A percentile compares a stretch with the other conserved stretches of the same genome.
Evolutionary conservation across 2,329 filamentous ascomycete genomes (phyloP).

Genomic region (Botrytis squamosa): DNA sequence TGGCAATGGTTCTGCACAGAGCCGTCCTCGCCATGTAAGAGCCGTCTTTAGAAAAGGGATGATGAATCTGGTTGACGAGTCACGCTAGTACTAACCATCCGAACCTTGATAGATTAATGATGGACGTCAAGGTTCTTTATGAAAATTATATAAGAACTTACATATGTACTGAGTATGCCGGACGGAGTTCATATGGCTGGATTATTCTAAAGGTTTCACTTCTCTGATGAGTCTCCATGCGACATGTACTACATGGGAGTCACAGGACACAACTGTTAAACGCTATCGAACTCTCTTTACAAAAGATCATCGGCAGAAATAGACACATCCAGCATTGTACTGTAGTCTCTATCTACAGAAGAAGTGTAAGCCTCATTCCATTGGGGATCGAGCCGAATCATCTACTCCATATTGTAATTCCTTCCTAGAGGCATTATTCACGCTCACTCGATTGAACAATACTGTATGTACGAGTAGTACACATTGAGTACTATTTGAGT

Average conservation of each 20-base stretch:
- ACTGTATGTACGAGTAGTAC: not conserved
- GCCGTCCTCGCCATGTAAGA: not conserved
- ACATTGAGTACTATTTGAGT: not conserved
- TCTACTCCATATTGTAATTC: not conserved
- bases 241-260: not conserved
- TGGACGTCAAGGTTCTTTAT: conserved; percentile 1
- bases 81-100: not conserved
- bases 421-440: not conserved
- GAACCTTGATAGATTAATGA: not conserved
- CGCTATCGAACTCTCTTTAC: not conserved
- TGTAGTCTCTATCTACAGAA: not conserved
- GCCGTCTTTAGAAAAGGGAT: conserved; percentile 1
- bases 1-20: not conserved
- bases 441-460: not conserved
- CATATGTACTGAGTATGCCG: not conserved
- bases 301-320: not conserved
- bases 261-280: not conserved
- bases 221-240: not conserved
- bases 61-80: not conserved
- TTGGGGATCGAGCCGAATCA: not conserved
- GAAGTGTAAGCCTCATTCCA: too few species aligned
- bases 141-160: not conserved
- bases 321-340: not conserved
- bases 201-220: not conserved
- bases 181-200: too few species aligned